Percentiles rank a stretch among this genome's conserved stretches.
These are phyloP conservation scores for Pseudomassariella vexata DNA, from an alignment of 2,329 filamentous ascomycete species.

Conservation along the genomic window DNA sequence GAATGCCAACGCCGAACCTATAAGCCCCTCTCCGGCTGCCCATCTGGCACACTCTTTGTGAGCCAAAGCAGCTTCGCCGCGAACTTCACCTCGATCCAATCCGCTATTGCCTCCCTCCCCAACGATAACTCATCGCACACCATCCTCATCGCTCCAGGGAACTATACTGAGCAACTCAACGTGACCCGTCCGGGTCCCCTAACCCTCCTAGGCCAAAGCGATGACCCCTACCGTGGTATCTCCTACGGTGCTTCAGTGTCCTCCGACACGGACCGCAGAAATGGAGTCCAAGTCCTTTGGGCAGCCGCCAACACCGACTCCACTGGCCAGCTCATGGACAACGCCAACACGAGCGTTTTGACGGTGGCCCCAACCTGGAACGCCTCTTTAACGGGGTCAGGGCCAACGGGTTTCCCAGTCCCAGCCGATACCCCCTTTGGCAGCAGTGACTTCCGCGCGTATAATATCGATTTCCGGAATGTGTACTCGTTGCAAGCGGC, in stretches of 20 bases:
- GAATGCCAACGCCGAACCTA: slow-evolving; percentile 26
- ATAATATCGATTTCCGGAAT: slow-evolving; percentile 63
- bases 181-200: slow-evolving; percentile 56
- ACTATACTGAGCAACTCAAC: slow-evolving; percentile 60
- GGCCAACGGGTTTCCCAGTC: slow-evolving; percentile 56
- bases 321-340: slow-evolving; percentile 40
- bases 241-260: slow-evolving; percentile 22
- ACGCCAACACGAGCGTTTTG: slow-evolving; percentile 56
- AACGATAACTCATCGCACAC: slow-evolving; percentile 38
- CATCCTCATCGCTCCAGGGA: slow-evolving; percentile 55
- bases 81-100: slow-evolving; percentile 31
- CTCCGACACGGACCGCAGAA: slow-evolving; percentile 37
- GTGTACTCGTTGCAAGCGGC: slow-evolving; percentile 42
- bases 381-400: slow-evolving; percentile 54
- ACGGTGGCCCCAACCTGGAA: slow-evolving; percentile 60
- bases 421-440: slow-evolving; percentile 58
- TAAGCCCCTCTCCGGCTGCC: slow-evolving; percentile 30
- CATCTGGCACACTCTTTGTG: slow-evolving; percentile 34
- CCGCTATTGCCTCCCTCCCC: slow-evolving; percentile 32
- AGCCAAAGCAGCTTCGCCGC: slow-evolving; percentile 27
- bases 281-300: slow-evolving; percentile 53
- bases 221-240: slow-evolving; percentile 24
- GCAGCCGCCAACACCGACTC: slow-evolving; percentile 45
- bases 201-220: slow-evolving; percentile 54
- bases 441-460: slow-evolving; percentile 56